Evolutionary conservation across 805 yeast genomes (phyloP).

Genomic region (Ogataea dorogensis): DNA sequence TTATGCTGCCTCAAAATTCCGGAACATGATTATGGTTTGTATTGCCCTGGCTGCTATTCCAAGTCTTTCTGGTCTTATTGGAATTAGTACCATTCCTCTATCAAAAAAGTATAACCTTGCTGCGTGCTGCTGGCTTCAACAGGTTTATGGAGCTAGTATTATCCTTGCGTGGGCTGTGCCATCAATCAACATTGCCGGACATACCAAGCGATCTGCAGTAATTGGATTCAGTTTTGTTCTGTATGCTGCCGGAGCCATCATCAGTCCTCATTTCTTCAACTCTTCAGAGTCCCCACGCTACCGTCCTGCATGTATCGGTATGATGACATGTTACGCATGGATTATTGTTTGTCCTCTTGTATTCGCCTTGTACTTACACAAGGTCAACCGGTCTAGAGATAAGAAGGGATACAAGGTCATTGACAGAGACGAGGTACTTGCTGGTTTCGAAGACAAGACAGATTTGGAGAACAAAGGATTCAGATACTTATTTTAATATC

Average conservation of each 20-base stretch:
- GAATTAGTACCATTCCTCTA: slow-evolving; percentile 43
- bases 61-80: slow-evolving; percentile 39
- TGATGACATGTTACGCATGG: slow-evolving; percentile 14
- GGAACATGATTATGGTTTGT: slow-evolving; percentile 28
- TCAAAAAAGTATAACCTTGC: slow-evolving; percentile 28
- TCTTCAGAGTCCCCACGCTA: slow-evolving; percentile 44
- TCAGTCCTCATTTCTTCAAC: slow-evolving; percentile 50
- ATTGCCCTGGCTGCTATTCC: slow-evolving; percentile 35
- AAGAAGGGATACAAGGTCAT: slow-evolving; percentile 27
- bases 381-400: slow-evolving; percentile 43
- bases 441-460: slow-evolving; percentile 34
- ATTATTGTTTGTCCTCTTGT: slow-evolving; percentile 3
- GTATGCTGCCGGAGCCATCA: slow-evolving; percentile 52
- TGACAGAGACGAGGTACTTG: slow-evolving; percentile 27
- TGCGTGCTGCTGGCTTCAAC: slow-evolving; percentile 10
- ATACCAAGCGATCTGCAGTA: slow-evolving; percentile 48
- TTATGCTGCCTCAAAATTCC: neutral
- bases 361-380: slow-evolving; percentile 27
- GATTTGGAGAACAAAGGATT: slow-evolving; percentile 31
- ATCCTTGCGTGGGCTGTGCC: slow-evolving; percentile 23
- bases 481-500: slow-evolving; percentile 19
- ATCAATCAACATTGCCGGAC: slow-evolving; percentile 41
- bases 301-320: slow-evolving; percentile 36
- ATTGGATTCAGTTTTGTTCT: slow-evolving; percentile 44
- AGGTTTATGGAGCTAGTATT: slow-evolving; percentile 15